Evolutionary conservation across 2,329 filamentous ascomycete species (phyloP), one percentile per base, ranked within the genome.

Genomic region (Colletotrichum liriopes): DNA sequence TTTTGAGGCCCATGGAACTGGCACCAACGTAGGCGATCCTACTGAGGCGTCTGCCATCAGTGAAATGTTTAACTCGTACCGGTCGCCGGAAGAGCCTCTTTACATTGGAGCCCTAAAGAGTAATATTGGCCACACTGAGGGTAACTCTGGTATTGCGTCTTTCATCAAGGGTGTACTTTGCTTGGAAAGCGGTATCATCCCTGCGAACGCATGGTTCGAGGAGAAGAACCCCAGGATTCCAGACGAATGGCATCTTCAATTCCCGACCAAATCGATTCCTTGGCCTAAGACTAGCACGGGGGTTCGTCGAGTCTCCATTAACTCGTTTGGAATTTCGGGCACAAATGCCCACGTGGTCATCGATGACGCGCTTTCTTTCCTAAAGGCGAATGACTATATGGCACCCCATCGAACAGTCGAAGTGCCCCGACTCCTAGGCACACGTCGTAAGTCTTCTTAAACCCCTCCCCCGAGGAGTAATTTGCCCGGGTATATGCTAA

Each of bases 21-120:
- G 88, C 12, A 90, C 89, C 26, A 82, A 82, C 37, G 84, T 85
- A 2, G 89, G 89, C 2, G 88, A 91, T 72, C 87, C 88, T 0
- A 84, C 86, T 20, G 88, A 90, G 70, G 85, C 85, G 0, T 79
- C 78, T 18, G 87, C 85, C 5, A 83, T 89, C 51, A 77, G 82
- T 37, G 80, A 81, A 9, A 83, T 86, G 0, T 83, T 87, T 43
- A 79, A 81, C 6, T 65, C 77, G 23, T 80, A 81, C 4, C 80
- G 84, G 9, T 81, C 82, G 20, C 49, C 56, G 0, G 77, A 81
- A 2, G 79, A 81, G 1, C 86, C 65, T 29, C 58, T 73, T 11
- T 60, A 52, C 11, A 52, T 73, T 23, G 71, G 71, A 3, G 66
- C 67, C 11, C 55, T 72, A 52, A 67, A 65, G 51, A 61, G 49